Conservation (phyloP, 306 rosid species). For the Rosa rugosa region DNA sequence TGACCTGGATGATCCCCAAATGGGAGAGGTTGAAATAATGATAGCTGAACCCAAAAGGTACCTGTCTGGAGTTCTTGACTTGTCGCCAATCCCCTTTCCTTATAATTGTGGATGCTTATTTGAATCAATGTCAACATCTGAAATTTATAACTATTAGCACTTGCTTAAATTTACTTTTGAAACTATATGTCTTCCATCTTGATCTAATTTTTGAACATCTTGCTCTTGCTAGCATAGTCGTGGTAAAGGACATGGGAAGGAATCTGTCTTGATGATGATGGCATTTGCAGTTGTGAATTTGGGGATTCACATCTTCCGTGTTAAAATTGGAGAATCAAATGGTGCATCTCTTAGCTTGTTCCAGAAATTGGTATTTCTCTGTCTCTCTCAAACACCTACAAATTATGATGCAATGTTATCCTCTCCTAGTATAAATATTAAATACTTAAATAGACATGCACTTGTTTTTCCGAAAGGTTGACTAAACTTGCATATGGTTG, state of each 20-base stretch:
- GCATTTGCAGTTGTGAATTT: constrained; percentile 66
- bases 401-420: not conserved
- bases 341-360: constrained; percentile 73
- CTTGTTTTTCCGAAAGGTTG: constrained; percentile 13
- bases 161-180: not conserved
- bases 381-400: constrained; percentile 16
- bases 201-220: constrained; percentile 24
- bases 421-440: not conserved
- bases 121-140: not conserved
- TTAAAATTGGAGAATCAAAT: constrained; percentile 85
- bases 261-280: constrained; percentile 80
- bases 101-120: not conserved
- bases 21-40: constrained; percentile 92
- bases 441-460: not conserved
- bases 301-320: constrained; percentile 60
- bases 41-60: constrained; percentile 87
- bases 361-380: constrained; percentile 62
- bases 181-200: not conserved
- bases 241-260: constrained; percentile 84
- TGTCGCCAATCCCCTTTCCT: constrained; percentile 2
- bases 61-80: constrained; percentile 13
- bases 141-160: not conserved
- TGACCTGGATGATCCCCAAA: constrained; percentile 61
- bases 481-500: constrained; percentile 31
- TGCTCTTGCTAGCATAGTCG: constrained; percentile 71